Evolutionary conservation across 1,284 basidiomycete species (phyloP).

Genomic region (Hypsizygus ulmarius): DNA sequence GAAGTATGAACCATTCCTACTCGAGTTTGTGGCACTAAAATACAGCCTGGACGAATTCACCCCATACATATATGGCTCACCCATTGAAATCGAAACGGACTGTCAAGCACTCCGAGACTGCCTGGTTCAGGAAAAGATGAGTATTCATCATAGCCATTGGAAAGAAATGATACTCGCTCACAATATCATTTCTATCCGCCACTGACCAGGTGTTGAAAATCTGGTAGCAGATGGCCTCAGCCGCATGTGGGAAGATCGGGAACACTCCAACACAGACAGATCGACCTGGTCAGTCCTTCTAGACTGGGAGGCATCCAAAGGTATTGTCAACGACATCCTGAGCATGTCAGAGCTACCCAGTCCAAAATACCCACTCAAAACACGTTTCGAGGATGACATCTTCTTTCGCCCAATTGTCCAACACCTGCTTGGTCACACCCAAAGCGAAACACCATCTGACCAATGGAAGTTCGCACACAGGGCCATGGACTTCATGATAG

Average conservation of each 20-base stretch:
- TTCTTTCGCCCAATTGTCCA: background rate
- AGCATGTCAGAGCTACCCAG: background rate
- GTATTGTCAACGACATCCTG: constrained; percentile 5
- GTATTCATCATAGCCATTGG: constrained; percentile 14
- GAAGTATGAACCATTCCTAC: constrained; percentile 6
- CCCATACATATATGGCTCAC: constrained; percentile 20
- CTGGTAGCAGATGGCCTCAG: constrained; percentile 16
- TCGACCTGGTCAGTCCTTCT: constrained; percentile 4
- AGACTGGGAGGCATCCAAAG: constrained; percentile 5
- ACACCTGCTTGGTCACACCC: constrained; percentile 2
- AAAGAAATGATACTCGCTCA: constrained; percentile 18
- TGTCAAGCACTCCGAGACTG: constrained; percentile 22
- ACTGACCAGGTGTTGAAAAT: constrained; percentile 16
- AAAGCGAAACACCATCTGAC: constrained; percentile 2
- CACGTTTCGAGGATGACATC: background rate
- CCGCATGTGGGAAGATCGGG: constrained; percentile 9
- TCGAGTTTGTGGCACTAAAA: constrained; percentile 1
- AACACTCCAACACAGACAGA: background rate
- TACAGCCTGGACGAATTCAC: constrained; percentile 19
- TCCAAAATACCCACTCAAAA: background rate
- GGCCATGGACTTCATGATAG: constrained; percentile 4
- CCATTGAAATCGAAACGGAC: constrained; percentile 22
- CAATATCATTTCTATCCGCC: constrained; percentile 15
- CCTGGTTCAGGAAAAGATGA: constrained; percentile 13
- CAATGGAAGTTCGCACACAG: constrained; percentile 2